Evolutionary conservation across 257 asterid species (phyloP).

Genomic region (Phtheirospermum japonicum): DNA sequence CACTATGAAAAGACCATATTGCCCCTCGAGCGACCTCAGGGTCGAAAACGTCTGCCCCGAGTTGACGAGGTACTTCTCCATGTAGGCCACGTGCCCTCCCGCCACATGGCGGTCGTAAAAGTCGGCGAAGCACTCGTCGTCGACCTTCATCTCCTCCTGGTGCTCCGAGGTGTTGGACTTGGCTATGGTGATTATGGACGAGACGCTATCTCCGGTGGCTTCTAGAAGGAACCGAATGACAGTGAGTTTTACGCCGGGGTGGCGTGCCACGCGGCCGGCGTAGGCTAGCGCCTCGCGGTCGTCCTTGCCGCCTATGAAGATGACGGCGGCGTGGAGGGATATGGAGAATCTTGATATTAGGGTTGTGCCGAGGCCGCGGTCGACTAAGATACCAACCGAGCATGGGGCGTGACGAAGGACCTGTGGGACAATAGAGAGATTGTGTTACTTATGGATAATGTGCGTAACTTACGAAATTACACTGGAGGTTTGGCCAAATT

Average conservation of each 20-base stretch:
- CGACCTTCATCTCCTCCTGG: constrained; percentile 80
- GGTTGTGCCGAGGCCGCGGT: constrained; percentile 75
- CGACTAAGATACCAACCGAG: constrained; percentile 77
- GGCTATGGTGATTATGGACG: constrained; percentile 65
- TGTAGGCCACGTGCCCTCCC: constrained; percentile 78
- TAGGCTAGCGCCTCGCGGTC: constrained; percentile 82
- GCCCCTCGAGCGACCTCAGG: constrained; percentile 73
- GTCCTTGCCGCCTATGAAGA: constrained; percentile 92
- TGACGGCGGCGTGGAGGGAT: constrained; percentile 73
- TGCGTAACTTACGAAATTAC: too few relatives aligned
- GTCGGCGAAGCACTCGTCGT: constrained; percentile 84
- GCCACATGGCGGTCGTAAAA: constrained; percentile 83
- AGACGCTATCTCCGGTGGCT: constrained; percentile 58
- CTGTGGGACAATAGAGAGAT: constrained; percentile 31
- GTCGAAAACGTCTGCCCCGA: constrained; percentile 89
- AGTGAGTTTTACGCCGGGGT: constrained; percentile 80
- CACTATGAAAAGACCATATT: constrained; percentile 77
- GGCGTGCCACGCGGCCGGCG: constrained; percentile 86
- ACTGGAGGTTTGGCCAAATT: too few relatives aligned
- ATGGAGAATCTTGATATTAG: constrained; percentile 44
- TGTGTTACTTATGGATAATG: not conserved
- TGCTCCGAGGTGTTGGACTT: constrained; percentile 69
- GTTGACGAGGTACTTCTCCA: constrained; percentile 84
- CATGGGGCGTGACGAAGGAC: constrained; percentile 87
- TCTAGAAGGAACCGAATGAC: constrained; percentile 81